phyloP scores from a whole-genome alignment of 257 asterid genomes.

The Petunia secreta region DNA sequence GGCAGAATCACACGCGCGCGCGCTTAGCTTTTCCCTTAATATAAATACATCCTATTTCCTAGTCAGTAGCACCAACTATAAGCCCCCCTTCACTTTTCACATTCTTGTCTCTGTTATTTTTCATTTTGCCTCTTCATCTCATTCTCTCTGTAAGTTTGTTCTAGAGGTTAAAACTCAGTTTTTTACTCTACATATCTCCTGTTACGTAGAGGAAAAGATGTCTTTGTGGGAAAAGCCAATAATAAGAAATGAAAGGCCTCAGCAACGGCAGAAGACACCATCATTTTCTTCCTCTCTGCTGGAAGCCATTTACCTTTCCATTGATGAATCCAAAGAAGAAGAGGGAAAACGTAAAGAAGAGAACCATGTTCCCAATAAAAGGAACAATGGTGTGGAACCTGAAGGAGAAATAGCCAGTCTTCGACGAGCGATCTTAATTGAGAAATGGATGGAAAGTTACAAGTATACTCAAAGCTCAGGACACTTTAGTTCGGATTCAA shows the following conservation, averaged over 20 bases:
- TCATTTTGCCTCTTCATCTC: background rate
- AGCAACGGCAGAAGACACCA: conserved; percentile 56
- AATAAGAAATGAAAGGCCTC: conserved; percentile 32
- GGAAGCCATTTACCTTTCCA: conserved; percentile 79
- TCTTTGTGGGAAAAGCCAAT: conserved; percentile 31
- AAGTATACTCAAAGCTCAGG: conserved; percentile 33
- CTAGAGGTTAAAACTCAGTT: background rate
- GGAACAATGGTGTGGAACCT: conserved; percentile 36
- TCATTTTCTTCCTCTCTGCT: conserved; percentile 85
- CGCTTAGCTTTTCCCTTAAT: background rate
- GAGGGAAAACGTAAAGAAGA: conserved; percentile 12
- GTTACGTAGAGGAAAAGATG: conserved; percentile 10
- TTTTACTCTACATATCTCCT: background rate
- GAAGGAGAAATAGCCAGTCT: conserved; percentile 70
- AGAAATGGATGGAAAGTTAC: conserved; percentile 78
- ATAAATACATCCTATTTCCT: conserved; percentile 5
- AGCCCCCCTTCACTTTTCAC: conserved; percentile 27
- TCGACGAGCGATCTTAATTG: conserved; percentile 73
- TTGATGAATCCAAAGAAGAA: conserved; percentile 50
- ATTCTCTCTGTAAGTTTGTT: background rate
- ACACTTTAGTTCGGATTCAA: conserved; percentile 53
- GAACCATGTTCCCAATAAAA: conserved; percentile 17
- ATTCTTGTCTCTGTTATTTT: background rate
- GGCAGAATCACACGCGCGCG: conserved; percentile 51
- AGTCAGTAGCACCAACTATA: conserved; percentile 31